Evolutionary conservation across 371 early-diverging fungal species (phyloP).

Genomic region (Mortierella sp.): DNA sequence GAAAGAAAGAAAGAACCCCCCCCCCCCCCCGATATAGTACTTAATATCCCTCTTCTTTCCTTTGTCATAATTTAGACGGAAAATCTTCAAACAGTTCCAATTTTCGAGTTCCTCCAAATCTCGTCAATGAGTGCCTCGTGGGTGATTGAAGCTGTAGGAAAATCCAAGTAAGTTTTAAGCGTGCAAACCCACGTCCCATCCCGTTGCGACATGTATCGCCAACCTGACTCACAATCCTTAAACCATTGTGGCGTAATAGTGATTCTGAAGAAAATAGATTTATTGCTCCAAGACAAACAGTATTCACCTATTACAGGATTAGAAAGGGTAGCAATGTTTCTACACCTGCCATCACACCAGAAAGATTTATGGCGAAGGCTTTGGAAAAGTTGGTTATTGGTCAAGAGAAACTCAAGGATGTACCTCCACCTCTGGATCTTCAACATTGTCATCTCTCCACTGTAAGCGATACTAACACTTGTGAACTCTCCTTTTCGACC

Average conservation of each 20-base stretch:
- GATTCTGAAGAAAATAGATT: conserved; percentile 56
- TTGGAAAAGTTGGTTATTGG: conserved; percentile 59
- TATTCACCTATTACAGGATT: conserved; percentile 74
- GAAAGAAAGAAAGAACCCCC: conserved; percentile 37
- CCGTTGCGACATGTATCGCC: not conserved
- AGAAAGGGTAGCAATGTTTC: conserved; percentile 27
- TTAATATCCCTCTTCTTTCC: not conserved
- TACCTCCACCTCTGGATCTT: conserved; percentile 58
- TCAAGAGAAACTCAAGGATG: conserved; percentile 40
- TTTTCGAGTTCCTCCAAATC: conserved; percentile 78
- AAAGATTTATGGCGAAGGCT: conserved; percentile 64
- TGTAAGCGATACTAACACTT: conserved; percentile 6
- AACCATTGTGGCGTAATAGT: conserved; percentile 6
- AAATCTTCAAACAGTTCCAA: conserved; percentile 73
- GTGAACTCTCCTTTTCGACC: too few relatives aligned
- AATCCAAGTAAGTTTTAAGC: conserved; percentile 23
- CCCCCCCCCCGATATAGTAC: not conserved
- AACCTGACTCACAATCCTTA: not conserved
- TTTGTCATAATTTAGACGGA: conserved; percentile 63
- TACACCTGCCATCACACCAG: conserved; percentile 56
- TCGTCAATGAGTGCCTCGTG: conserved; percentile 81
- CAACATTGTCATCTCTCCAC: conserved; percentile 52
- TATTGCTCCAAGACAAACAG: conserved; percentile 72
- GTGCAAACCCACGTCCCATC: too few relatives aligned
- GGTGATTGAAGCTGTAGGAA: conserved; percentile 72